phyloP scores from a whole-genome alignment of 305 asterid genomes.

The Galium porrigens region DNA sequence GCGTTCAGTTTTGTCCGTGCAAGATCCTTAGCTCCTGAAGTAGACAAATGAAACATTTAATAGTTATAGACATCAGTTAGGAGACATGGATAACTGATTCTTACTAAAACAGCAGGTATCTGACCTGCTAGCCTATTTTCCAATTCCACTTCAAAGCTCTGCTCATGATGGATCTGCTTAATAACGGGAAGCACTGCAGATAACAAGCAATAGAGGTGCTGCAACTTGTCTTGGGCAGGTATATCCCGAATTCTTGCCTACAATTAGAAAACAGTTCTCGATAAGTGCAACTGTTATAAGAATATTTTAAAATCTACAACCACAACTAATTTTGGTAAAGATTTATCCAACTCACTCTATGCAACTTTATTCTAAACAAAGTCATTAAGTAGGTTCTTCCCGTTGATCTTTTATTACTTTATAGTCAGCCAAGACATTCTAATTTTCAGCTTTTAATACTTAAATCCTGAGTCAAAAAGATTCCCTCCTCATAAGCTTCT shows the following conservation, averaged over 20 bases:
- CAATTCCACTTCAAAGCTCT: conserved; percentile 75
- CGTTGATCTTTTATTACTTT: not conserved
- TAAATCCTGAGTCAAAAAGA: not conserved
- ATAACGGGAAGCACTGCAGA: conserved; percentile 85
- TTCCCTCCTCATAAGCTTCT: not conserved
- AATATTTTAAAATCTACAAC: not conserved
- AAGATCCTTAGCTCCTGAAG: conserved; percentile 76
- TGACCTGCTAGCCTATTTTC: conserved; percentile 71
- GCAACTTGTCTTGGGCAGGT: conserved; percentile 71
- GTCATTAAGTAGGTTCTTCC: not conserved
- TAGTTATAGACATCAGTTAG: conserved; percentile 10
- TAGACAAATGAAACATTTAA: conserved; percentile 15
- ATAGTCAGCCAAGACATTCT: not conserved
- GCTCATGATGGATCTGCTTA: conserved; percentile 62
- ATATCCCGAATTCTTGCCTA: conserved; percentile 81
- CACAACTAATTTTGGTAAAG: not conserved
- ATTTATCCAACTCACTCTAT: not conserved
- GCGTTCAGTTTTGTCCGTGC: conserved; percentile 75
- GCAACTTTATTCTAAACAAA: not conserved
- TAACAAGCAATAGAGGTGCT: conserved; percentile 65
- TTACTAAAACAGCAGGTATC: conserved; percentile 20
- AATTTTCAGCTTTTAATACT: not conserved
- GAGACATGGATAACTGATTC: conserved; percentile 8
- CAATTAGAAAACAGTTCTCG: conserved; percentile 6
- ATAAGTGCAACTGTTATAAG: conserved; percentile 5